Conservation (phyloP, 441 rosid genomes). For the Viola pubescens region DNA sequence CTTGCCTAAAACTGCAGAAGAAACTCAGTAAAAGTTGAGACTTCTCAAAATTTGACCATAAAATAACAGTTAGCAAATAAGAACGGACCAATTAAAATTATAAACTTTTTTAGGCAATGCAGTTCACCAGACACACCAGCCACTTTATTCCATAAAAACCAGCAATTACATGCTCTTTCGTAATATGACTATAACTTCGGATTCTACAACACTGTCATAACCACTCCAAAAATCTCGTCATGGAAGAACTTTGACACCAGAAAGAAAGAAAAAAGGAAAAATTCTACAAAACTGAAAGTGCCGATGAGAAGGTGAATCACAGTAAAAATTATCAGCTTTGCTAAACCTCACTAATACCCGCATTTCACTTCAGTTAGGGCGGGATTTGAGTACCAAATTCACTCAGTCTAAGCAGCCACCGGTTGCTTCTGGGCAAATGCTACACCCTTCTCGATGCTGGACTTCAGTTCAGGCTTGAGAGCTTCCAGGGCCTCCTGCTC, state of each 20-base stretch:
- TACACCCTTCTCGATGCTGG: constrained; percentile 85
- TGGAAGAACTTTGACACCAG: constrained; percentile 1
- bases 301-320: constrained; percentile 18
- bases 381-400: constrained; percentile 11
- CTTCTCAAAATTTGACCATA: too few species aligned
- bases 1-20: too few species aligned
- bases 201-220: constrained; percentile 21
- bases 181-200: constrained; percentile 10
- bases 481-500: constrained; percentile 81
- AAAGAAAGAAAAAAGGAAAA: constrained; percentile 3
- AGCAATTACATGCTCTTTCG: constrained; percentile 18
- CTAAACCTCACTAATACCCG: constrained; percentile 5
- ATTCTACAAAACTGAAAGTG: constrained; percentile 30
- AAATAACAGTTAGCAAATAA: too few species aligned
- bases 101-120: too few species aligned
- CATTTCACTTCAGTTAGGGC: constrained; percentile 14
- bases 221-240: constrained; percentile 8
- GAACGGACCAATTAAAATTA: too few species aligned
- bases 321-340: constrained; percentile 10
- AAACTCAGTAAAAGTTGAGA: too few species aligned
- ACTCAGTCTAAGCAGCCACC: constrained; percentile 34
- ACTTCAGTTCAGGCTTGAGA: constrained; percentile 71
- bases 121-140: constrained; percentile 9
- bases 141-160: constrained; percentile 20
- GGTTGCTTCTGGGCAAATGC: constrained; percentile 64